Evolutionary conservation across 148 eudicot species (phyloP), one percentile per base, ranked within the genome.

Genomic region (Rhododendron mucronatum): DNA sequence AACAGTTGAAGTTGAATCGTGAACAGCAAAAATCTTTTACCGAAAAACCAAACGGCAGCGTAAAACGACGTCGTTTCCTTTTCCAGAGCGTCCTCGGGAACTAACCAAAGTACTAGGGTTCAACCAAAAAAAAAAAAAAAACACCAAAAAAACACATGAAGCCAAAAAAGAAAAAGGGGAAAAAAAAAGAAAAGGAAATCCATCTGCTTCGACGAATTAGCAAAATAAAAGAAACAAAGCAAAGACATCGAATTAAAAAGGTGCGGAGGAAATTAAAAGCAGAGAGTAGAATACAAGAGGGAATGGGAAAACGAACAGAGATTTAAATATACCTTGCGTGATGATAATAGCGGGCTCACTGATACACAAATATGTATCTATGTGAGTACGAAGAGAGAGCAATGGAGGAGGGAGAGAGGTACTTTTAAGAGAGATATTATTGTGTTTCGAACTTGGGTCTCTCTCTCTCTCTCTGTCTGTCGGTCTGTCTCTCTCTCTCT

Each of bases 71-170:
- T 33, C 15, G 26, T 55, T 12, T 20, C n/a, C 2, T 74, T 26
- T 74, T 21, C 67, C 50, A 12, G 48, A 33, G 33, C 53, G 39
- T 76, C 74, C 35, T 84, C 82, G 50, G 71, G 13, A 37, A 84
- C 51, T 23, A 75, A 82, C 30, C 51, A 71, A 1, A 33, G 13
- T 57, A 30, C 85, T 82, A 86, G 87, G 87, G 87, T 73, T 86
- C 39, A 86, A 67, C 57, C 5, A 41, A 41, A 41, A 63, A 47
- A 47, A 35, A 57, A 33, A 16, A 7, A 47, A 65, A 33, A 35
- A 59, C 20, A 16, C 6, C 44, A n/a, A 13, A 63, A 16, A 63
- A 7, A 39, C 10, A 11, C 20, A 1, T 6, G 9, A 61, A 67
- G 5, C 12, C 20, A 53, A 3, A 28, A 47, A 45, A 55, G 3